Evolutionary conservation across 306 rosid species (phyloP), one percentile per base, ranked within the genome.

Genomic region (Quercus rubra): DNA sequence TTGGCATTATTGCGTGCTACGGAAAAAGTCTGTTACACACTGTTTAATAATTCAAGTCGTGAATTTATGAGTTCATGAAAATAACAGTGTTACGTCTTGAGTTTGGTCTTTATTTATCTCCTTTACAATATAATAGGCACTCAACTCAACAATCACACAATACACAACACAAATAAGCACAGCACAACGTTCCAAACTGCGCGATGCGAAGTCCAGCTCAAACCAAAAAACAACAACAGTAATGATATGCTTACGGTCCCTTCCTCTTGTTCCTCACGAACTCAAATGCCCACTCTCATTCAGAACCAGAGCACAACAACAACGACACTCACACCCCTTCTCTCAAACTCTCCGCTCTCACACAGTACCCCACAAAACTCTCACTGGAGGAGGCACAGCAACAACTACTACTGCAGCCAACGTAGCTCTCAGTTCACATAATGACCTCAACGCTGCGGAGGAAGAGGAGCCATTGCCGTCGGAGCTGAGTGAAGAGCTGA

Each of bases 401-500:
- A 33, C 52, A 17, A 72, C 82, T 1, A 38, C 81, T 49, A 38
- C 81, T 49, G 30, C 67, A 4, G n/a, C 57, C 1, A 80, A 73
- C 54, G 82, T 49, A 69, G 80, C 61, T 0, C 18, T 71, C 58
- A 66, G 46, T 4, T 81, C 63, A 9, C 80, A 79, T 46, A 55
- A 67, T 9, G 75, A 75, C 6, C 69, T 56, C 61, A 38, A 30
- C n/a, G 14, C 79, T 56, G 30, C 55, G 1, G 10, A 17, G 19
- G 49, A 38, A 11, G 8, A 19, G 2, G 90, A 86, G 77, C 84
- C 83, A 31, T 0, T 89, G 8, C 97, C 92, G 11, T 55, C 12
- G 5, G 90, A 75, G 31, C 92, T 93, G 2, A 61, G 23, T 41
- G 76, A 61, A 72, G 97, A 91, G 70, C 46, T 85, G 81, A 84